Evolutionary conservation across 2,329 filamentous ascomycete species (phyloP), one percentile per base, ranked within the genome.

Genomic region (Claviceps africana): DNA sequence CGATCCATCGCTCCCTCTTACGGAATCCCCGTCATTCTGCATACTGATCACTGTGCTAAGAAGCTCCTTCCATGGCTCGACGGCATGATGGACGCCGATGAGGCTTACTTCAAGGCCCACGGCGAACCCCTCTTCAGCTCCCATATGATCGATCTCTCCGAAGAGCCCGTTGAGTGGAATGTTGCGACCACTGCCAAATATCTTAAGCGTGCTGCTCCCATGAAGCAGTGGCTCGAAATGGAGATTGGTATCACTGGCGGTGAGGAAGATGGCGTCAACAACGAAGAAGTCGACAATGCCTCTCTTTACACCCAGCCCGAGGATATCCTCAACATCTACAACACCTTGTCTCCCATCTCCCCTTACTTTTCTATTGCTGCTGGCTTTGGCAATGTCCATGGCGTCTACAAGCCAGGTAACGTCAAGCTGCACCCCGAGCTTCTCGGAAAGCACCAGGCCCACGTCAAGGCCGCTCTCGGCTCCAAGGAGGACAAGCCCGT

Each of bases 221-320:
- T 96, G 88, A 95, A 94, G 81, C 89, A 96, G 74, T 97, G 88
- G 88, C 82, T 98, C 61, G 93, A 98, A 82, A 98, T 97, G 91
- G 86, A 88, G 70, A 76, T 74, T 60, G 69, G 70, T 68, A 94
- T 96, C 73, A 97, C 93, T 56, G 91, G 90, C 76, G 89, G 90
- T 73, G 90, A 96, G 77, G 90, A 96, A 72, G 90, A 96, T 63
- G 91, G 91, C 73, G 90, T 97, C 70, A 95, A 96, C 85, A 97
- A 97, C 78, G 89, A 95, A 75, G 81, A 85, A 62, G 90, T 96
- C 61, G 90, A 96, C 80, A 96, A 96, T 82, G 86, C 86, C 78
- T 86, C 86, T 56, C 83, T 97, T 60, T 96, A 97, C 83, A 97
- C 91, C 47, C 93, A 98, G 75, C 91, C 91, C 60, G 88, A 95